Evolutionary conservation across 108 stramenopile species (phyloP), one percentile per base, ranked within the genome.

Genomic region (Seminavis robusta): DNA sequence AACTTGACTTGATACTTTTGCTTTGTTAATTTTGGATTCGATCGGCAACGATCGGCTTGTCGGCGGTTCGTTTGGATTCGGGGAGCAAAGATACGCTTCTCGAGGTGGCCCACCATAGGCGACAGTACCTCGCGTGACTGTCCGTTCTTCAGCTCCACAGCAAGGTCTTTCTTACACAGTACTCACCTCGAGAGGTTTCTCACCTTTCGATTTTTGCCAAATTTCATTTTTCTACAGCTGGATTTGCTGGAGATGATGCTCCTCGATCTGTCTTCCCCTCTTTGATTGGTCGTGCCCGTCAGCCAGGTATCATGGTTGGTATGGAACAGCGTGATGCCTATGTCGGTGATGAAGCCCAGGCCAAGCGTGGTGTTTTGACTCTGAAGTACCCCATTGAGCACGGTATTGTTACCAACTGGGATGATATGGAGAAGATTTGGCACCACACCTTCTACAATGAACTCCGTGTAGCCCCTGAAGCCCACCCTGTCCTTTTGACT

Each of bases 241-340:
- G 94, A 65, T 94, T 94, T 66, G 90, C 94, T 60, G 94, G 94
- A 80, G 94, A 94, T 58, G 94, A 94, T 58, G 94, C 94, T 46
- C 94, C 97, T 38, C 93, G 94, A 58, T 94, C 94, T 53, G 97
- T 97, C 34, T 97, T 97, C 76, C 97, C 95, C 52, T 93, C 95
- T 41, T 80, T 97, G 56, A 94, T 97, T 46, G 97, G 97, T 63
- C 88, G 97, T 68, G 92, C 97, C 48, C 92, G 92, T 79, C 94
- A 97, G 64, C 94, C 91, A 25, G 96, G 96, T 70, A 95, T 95
- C 84, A 97, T 95, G 94, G 93, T 98, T 61, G 98, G 98, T 60
- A 99, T 99, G 98, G 98, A 99, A 80, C 98, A 99, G 68, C 94
- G 97, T 68, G 97, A 99, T 72, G 97, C 98, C 55, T 99, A 99